Evolutionary conservation across 768 basidiomycete species (phyloP).

Genomic region (Agrocybe pediades): DNA sequence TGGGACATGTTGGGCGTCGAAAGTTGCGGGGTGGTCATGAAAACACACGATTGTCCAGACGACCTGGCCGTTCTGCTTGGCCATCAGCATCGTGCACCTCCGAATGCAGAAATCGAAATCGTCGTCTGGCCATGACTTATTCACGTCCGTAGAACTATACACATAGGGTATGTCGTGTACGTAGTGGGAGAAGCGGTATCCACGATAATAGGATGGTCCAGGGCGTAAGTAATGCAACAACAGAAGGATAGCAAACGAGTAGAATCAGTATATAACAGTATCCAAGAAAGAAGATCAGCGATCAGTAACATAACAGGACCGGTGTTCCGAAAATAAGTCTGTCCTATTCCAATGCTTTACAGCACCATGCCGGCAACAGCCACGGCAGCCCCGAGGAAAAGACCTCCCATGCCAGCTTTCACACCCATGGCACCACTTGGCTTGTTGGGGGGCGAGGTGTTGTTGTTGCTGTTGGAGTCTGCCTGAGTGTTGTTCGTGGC

Average conservation of each 20-base stretch:
- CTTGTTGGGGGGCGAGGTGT: constrained; percentile 5
- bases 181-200: no score
- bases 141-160: neutral
- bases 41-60: constrained; percentile 1
- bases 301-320: neutral
- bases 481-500: constrained; percentile 14
- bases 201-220: no score
- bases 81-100: neutral
- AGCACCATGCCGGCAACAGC: constrained; percentile 8
- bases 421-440: constrained; percentile 2
- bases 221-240: neutral
- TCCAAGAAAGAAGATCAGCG: neutral
- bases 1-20: constrained; percentile 17
- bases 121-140: neutral
- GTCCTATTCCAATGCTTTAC: neutral
- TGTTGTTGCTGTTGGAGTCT: constrained; percentile 20
- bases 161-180: no score
- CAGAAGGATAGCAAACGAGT: neutral
- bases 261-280: neutral
- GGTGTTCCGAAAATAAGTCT: no score
- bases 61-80: neutral
- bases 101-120: constrained; percentile 1
- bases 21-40: constrained; percentile 20
- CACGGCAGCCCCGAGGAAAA: constrained; percentile 1
- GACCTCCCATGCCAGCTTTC: neutral